Percentiles rank a stretch among this genome's conserved stretches.
These are phyloP conservation scores for Alternaria metachromatica DNA, from an alignment of 2,329 filamentous ascomycete genomes.

Conservation along the genomic window DNA sequence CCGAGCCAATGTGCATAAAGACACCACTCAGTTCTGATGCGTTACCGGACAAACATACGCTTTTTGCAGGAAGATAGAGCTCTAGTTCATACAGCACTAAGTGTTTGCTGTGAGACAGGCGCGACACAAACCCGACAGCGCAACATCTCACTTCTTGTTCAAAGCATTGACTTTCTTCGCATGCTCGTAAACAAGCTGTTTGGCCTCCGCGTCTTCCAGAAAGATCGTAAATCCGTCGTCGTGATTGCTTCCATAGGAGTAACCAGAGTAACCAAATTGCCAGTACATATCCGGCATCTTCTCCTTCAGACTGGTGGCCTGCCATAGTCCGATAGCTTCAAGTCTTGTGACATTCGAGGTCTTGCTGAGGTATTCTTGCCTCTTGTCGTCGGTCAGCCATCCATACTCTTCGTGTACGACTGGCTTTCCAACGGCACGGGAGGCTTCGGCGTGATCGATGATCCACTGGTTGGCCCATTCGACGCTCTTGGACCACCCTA, in stretches of 20 bases:
- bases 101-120: neutral
- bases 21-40: neutral
- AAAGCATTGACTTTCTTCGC: slow-evolving; percentile 1
- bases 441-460: slow-evolving; percentile 58
- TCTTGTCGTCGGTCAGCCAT: slow-evolving; percentile 59
- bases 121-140: neutral
- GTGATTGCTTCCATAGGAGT: slow-evolving; percentile 62
- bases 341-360: slow-evolving; percentile 54
- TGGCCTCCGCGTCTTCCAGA: slow-evolving; percentile 48
- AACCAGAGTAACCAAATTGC: slow-evolving; percentile 61
- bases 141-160: neutral
- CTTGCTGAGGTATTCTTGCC: slow-evolving; percentile 55
- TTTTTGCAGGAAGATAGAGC: neutral
- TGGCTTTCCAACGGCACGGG: slow-evolving; percentile 56
- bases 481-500: slow-evolving; percentile 47
- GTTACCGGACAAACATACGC: neutral
- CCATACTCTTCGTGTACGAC: slow-evolving; percentile 64
- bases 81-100: neutral
- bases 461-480: slow-evolving; percentile 64
- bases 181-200: neutral
- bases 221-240: slow-evolving; percentile 65
- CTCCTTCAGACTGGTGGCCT: slow-evolving; percentile 56
- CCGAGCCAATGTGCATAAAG: neutral
- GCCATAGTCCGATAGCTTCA: slow-evolving; percentile 59
- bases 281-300: slow-evolving; percentile 63